Base-by-base conservation (phyloP, 177 flowering plant genomes). In the Vitis hybrid region DNA sequence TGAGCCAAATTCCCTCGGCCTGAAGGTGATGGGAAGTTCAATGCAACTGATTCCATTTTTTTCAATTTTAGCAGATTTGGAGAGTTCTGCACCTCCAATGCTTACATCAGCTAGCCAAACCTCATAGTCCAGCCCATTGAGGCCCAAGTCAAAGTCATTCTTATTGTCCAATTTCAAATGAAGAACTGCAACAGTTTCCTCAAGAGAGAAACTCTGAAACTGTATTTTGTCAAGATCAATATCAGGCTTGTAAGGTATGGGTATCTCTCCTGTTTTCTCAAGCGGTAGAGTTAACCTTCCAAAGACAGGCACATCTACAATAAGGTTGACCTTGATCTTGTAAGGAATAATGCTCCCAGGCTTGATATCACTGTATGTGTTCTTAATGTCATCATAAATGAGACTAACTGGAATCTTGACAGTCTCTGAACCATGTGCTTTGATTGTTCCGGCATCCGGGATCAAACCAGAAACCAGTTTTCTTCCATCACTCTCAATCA, bases 241-340 rank as follows among this genome's bases (percentile, higher is more conserved):
- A 67, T 94, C 97, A 45, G 98, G 98, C 81, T 90, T 90, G 84
- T 87, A 85, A 50, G 98, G 98, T n/a, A 92, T 83, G n/a, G 97
- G 98, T 55, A 94, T 92, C 81, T 94, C 97, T 29, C 97, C 97
- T 50, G 81, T 85, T 78, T 91, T 92, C 85, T 94, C 97, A 39
- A 91, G 82, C 0, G 98, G 97, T 16, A 94, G 65, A 69, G 97
- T 94, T 39, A 92, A 59, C 81, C 94, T 85, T 51, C 98, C 97
- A 64, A 94, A 79, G 63, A 94, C 83, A 14, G 97, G 98, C 65
- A 94, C 98, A 76, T 94, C 98, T 10, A 88, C 86, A 60, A 92
- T 92, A 56, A 94, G 87, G 7, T 88, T 97, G 65, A 90, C 88
- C 82, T 86, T 94, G 78, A 94, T 58, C 71, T 22, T 89, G 71